Evolutionary conservation across 177 flowering plant species (phyloP), one percentile per base, ranked within the genome.

Genomic region (Vitis hybrid): DNA sequence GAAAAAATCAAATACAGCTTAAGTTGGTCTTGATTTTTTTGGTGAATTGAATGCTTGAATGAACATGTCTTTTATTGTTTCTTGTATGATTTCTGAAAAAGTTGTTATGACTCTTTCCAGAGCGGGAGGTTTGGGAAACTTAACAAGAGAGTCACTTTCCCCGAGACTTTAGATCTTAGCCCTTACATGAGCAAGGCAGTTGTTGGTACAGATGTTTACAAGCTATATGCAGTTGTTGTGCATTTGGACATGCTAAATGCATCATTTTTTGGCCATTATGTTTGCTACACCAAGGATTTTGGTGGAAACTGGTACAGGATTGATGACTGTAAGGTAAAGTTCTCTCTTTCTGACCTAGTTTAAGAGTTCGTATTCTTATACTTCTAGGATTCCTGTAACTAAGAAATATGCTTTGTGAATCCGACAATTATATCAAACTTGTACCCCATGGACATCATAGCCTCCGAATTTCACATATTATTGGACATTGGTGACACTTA

Each of bases 231-330:
- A 0, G 98, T 95, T 58, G 90, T 95, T 60, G 98, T 95, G 18
- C 99, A 95, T 79, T 77, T 95, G 53, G 99, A 95, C 84, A 93
- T 93, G 98, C 84, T 95, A 77, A 95, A 95, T 85, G 98, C 99
- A 21, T 93, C 99, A 46, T 95, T 66, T 80, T 95, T 93, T 73
- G 99, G 99, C 65, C 99, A 95, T 67, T 95, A 95, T 76, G 87
- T 95, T 67, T 95, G 99, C 80, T 95, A 91, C 64, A 78, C 81
- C 51, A 90, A 87, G 80, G 99, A 90, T 80, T 86, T 88, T 48
- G 11, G 71, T 67, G 99, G 98, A 67, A 82, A 79, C 66, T 95
- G 99, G 99, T 89, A 91, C 72, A 84, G 85, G 79, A 79, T 89
- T 71, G 97, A 95, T 85, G 99, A 95, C 72, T 88, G 91, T 60